Evolutionary conservation across 208 protist genomes (phyloP).

Genomic region (Trypanosoma scelopori): DNA sequence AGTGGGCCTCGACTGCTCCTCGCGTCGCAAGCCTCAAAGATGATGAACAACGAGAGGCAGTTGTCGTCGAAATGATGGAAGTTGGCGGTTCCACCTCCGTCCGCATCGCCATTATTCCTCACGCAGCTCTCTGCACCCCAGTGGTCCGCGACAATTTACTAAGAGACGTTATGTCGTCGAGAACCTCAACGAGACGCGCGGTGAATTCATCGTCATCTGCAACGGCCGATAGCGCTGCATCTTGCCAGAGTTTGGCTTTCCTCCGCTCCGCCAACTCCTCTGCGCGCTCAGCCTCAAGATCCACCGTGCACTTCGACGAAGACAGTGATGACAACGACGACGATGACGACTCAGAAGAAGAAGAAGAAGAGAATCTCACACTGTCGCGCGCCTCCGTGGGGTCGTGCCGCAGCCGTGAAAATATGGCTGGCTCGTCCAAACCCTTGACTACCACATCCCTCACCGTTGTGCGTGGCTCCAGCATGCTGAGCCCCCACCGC

Average conservation of each 20-base stretch:
- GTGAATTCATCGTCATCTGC: not conserved
- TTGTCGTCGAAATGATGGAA: no score
- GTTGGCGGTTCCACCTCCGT: not conserved
- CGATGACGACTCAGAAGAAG: not conserved
- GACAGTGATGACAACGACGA: not conserved
- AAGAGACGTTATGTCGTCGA: slow-evolving; percentile 5
- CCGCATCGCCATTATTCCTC: not conserved
- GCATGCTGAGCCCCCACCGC: not conserved
- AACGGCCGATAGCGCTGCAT: not conserved
- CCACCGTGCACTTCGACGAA: slow-evolving; percentile 12
- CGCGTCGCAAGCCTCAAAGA: no score
- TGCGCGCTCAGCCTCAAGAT: slow-evolving; percentile 10
- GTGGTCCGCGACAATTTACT: slow-evolving; percentile 1
- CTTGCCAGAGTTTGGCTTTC: not conserved
- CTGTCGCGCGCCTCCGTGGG: not conserved
- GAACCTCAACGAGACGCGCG: not conserved
- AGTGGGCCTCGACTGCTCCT: no score
- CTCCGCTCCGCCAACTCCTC: not conserved
- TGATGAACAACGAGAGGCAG: no score
- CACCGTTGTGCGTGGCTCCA: not conserved
- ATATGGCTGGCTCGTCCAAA: slow-evolving; percentile 6
- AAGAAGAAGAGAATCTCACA: not conserved
- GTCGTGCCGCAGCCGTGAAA: not conserved
- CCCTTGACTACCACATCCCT: slow-evolving; percentile 4
- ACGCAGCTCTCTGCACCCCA: not conserved